Percentiles rank a stretch among this genome's conserved stretches.
phyloP scores from a whole-genome alignment of 805 yeast species.

The Monosporozyma unispora region DNA sequence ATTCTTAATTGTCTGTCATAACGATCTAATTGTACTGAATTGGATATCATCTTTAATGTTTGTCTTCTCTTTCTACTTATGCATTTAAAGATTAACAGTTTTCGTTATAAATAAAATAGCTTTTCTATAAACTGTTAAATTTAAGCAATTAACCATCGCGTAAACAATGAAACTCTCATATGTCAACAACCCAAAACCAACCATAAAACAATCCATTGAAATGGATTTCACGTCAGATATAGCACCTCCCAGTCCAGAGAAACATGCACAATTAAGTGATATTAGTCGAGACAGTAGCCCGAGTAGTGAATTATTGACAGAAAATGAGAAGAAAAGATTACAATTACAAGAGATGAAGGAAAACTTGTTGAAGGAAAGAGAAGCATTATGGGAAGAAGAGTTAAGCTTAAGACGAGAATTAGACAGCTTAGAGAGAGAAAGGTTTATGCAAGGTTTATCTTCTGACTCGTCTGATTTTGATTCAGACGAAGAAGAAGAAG shows the following conservation, averaged over 20 bases:
- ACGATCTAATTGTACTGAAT: constrained; percentile 29
- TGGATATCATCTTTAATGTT: neutral
- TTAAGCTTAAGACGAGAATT: constrained; percentile 7
- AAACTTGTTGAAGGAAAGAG: constrained; percentile 12
- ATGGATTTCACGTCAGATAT: constrained; percentile 25
- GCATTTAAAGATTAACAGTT: neutral
- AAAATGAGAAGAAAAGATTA: constrained; percentile 11
- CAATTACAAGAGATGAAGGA: constrained; percentile 18
- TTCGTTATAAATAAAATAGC: neutral
- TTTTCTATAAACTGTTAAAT: neutral
- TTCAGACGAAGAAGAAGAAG: constrained; percentile 1
- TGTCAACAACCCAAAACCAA: neutral
- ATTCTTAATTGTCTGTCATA: constrained; percentile 84
- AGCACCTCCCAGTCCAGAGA: neutral
- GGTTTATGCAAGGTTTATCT: neutral
- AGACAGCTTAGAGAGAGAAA: constrained; percentile 3
- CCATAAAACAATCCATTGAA: neutral
- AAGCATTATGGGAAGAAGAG: constrained; percentile 7
- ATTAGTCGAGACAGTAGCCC: neutral
- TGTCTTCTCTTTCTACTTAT: too few relatives aligned
- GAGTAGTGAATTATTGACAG: constrained; percentile 5
- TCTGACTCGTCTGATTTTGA: neutral
- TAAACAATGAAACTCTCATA: neutral
- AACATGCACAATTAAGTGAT: constrained; percentile 2
- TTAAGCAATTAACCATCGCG: neutral